Base-by-base conservation (phyloP, 257 asterid species). In the Thymus mandschuricus region DNA sequence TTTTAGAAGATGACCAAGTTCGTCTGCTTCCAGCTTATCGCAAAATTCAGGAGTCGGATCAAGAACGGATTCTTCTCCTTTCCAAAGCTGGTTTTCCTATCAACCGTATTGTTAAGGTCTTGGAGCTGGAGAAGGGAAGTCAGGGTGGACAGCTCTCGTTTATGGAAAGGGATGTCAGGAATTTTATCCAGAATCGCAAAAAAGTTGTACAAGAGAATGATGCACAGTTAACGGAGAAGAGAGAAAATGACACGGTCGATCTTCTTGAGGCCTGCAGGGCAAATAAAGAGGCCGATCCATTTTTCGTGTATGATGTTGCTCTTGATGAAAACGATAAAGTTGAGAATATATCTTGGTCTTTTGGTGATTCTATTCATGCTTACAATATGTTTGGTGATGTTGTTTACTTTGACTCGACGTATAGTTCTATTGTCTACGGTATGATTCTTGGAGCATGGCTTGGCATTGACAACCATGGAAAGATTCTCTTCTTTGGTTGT, bases 151-250 rank as follows among this genome's bases (percentile, higher is more conserved):
- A 84, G 43, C 76, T 88, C 8, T 86, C 92, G 0, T 88, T 85
- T 80, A 27, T 86, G 63, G 96, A 88, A 76, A 83, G 92, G 66
- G 96, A 88, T 74, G 96, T 86, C 35, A 86, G 96, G 57, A 88
- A 86, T 71, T 88, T 86, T 73, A 77, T 88, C 66, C 92, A 88
- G 72, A 86, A 83, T 67, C 84, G 87, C 50, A 86, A 85, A 74
- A 88, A 82, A 69, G 70, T 68, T 3, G 79, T 84, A 66, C 87
- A 80, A 76, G 90, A 82, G 70, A 82, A 73, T 30, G 96, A 88
- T 76, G 86, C 87, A 60, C 73, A 86, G 41, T 69, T 88, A 80
- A 82, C 71, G 31, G 92, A 84, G 80, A 85, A 85, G 75, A 80
- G 89, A 67, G 92, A 86, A 63, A 81, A 65, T 40, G 93, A 89